Conservation (phyloP, 441 rosid genomes). For the Biscutella laevigata region DNA sequence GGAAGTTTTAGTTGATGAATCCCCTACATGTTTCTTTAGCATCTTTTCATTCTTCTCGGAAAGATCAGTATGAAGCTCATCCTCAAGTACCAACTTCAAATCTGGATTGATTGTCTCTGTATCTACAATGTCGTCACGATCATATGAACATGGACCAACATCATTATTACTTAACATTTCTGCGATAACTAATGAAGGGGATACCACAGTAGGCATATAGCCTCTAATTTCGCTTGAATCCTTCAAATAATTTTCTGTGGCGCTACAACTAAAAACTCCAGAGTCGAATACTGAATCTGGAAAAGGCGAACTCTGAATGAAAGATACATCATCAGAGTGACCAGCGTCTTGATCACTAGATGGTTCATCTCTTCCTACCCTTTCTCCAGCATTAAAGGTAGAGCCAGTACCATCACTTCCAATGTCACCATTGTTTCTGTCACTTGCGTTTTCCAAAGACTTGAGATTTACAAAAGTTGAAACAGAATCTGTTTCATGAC, state of each 20-base stretch:
- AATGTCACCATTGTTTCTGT: slow-evolving; percentile 2
- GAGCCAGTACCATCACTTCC: neutral
- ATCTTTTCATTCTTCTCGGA: slow-evolving; percentile 21
- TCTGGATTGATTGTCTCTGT: slow-evolving; percentile 19
- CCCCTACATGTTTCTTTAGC: slow-evolving; percentile 15
- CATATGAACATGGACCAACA: slow-evolving; percentile 22
- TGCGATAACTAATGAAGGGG: slow-evolving; percentile 24
- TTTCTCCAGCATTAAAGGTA: slow-evolving; percentile 13
- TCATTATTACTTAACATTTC: slow-evolving; percentile 19
- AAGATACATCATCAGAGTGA: slow-evolving; percentile 12
- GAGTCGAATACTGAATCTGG: slow-evolving; percentile 22
- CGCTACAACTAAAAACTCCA: slow-evolving; percentile 12
- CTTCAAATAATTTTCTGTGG: slow-evolving; percentile 21
- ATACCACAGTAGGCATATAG: slow-evolving; percentile 16
- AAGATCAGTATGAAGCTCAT: slow-evolving; percentile 17
- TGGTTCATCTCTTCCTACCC: slow-evolving; percentile 23
- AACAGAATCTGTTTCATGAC: slow-evolving; percentile 19
- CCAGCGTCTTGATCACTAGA: slow-evolving; percentile 18
- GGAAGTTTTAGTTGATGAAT: slow-evolving; percentile 15
- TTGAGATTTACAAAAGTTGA: slow-evolving; percentile 4
- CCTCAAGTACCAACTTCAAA: slow-evolving; percentile 21
- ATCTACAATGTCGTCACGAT: slow-evolving; percentile 15
- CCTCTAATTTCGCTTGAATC: slow-evolving; percentile 20
- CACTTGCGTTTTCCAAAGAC: slow-evolving; percentile 10
- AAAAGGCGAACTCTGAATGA: slow-evolving; percentile 17